Conservation (phyloP, 2,329 filamentous ascomycete species). For the Alternaria longipes region DNA sequence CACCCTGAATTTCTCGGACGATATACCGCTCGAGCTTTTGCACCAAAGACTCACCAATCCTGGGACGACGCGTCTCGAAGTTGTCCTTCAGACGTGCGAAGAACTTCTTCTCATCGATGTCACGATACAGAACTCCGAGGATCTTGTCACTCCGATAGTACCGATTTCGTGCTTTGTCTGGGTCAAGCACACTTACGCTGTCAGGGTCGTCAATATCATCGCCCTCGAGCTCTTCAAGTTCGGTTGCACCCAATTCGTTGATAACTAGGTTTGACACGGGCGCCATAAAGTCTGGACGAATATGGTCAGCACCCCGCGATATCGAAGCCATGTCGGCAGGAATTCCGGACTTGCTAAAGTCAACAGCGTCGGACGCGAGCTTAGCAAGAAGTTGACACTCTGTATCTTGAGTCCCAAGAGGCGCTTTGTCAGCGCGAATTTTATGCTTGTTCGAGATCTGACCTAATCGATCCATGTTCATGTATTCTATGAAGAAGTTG, state of each 20-base stretch:
- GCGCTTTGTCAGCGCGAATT: constrained; percentile 51
- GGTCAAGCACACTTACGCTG: constrained; percentile 50
- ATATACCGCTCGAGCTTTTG: constrained; percentile 55
- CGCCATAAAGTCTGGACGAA: constrained; percentile 65
- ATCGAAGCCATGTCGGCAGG: constrained; percentile 26
- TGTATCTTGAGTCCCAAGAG: constrained; percentile 35
- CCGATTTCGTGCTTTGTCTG: constrained; percentile 52
- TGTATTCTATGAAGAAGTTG: constrained; percentile 74
- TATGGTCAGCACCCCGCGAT: constrained; percentile 26
- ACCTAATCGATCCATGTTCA: constrained; percentile 56
- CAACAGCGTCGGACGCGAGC: constrained; percentile 48
- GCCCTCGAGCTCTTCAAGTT: constrained; percentile 32
- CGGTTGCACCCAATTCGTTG: constrained; percentile 38
- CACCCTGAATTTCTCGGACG: constrained; percentile 47
- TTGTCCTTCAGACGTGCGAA: constrained; percentile 48
- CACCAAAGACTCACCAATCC: constrained; percentile 28
- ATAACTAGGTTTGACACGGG: constrained; percentile 54
- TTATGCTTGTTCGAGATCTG: constrained; percentile 55
- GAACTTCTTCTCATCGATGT: constrained; percentile 75
- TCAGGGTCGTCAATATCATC: constrained; percentile 52
- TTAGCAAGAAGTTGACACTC: constrained; percentile 52
- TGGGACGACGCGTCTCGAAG: constrained; percentile 16
- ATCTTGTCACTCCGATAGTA: constrained; percentile 76
- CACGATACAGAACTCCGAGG: constrained; percentile 75
- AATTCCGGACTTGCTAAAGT: constrained; percentile 43